Evolutionary conservation across 768 basidiomycete genomes (phyloP), one percentile per base, ranked within the genome.

Genomic region (Pluteus cervinus): DNA sequence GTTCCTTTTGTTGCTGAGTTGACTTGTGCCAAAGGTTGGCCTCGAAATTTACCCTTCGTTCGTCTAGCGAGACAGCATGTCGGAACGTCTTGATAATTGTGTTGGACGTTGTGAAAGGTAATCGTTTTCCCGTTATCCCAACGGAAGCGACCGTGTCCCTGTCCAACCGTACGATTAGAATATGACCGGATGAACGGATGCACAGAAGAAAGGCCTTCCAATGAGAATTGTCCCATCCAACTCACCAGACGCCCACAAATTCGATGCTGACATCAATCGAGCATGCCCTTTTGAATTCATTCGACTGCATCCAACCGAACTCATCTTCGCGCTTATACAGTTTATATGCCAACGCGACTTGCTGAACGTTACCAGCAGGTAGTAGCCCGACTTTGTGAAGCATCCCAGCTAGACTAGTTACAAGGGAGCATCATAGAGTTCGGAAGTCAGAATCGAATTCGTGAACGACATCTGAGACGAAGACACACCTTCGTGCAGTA

Each of bases 61-160:
- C 68, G 36, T 71, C 70, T 12, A 71, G 49, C 4, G 70, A 66
- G 8, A 71, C 50, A 1, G 65, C 68, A 46, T 71, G 68, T 11
- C 68, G 56, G 37, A 69, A 68, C 43, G 64, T 56, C 8, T 58
- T 56, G 23, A 74, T 65, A 43, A 65, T 65, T 4, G 60, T 58
- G 25, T 71, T 68, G 4, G 63, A 60, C 4, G 57, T 57, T 3
- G 65, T 65, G 44, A 73, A 73, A 0, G 72, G 72, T 3, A 75
- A 60, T 3, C 62, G 53, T 5, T 56, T 54, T 4, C 58, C 55
- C 35, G 69, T 52, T 17, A 68, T 44, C 4, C 71, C 72, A 12
- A 75, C 72, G 0, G 71, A 72, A 8, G 61, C 63, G 12, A 76
- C 73, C 0, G 72, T 75, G 43, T 76, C 75, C 71, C 71, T 74